Conservation (phyloP, 2,329 filamentous ascomycete genomes). For the Gaeumannomyces tritici region DNA sequence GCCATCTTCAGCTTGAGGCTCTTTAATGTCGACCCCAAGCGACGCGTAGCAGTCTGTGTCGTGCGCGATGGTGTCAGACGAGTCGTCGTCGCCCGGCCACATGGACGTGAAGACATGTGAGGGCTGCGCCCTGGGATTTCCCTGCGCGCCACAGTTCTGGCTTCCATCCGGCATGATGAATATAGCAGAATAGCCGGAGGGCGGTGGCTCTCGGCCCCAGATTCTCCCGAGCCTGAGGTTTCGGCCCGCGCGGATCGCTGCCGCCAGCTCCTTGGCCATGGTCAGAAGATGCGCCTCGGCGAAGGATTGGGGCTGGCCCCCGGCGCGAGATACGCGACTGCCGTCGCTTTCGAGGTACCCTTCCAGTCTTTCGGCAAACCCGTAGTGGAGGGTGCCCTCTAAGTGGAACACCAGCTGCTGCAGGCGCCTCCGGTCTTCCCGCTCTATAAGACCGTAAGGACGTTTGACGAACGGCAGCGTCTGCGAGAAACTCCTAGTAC, state of each 20-base stretch:
- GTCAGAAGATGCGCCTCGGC: not conserved
- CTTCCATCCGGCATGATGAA: not conserved
- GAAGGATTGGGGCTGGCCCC: not conserved
- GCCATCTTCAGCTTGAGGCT: not conserved
- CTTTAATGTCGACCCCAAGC: not conserved
- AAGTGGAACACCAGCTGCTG: conserved; percentile 5
- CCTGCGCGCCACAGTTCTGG: not conserved
- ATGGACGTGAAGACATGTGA: not conserved
- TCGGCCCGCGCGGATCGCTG: not conserved
- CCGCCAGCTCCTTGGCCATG: not conserved
- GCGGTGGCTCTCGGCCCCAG: not conserved
- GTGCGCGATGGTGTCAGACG: not conserved
- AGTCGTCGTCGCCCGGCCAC: not conserved
- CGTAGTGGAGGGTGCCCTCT: not conserved
- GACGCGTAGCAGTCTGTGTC: not conserved
- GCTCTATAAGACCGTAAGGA: conserved; percentile 7
- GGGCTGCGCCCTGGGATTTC: not conserved
- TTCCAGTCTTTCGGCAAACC: conserved; percentile 4
- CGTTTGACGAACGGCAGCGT: conserved; percentile 7
- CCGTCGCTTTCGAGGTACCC: conserved; percentile 1
- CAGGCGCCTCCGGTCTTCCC: conserved; percentile 9
- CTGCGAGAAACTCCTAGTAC: conserved; percentile 8
- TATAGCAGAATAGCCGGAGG: not conserved
- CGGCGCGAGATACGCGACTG: not conserved
- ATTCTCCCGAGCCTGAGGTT: not conserved